Base-by-base conservation (phyloP, 2,329 filamentous ascomycete genomes). In the Neofusicoccum laricinum region DNA sequence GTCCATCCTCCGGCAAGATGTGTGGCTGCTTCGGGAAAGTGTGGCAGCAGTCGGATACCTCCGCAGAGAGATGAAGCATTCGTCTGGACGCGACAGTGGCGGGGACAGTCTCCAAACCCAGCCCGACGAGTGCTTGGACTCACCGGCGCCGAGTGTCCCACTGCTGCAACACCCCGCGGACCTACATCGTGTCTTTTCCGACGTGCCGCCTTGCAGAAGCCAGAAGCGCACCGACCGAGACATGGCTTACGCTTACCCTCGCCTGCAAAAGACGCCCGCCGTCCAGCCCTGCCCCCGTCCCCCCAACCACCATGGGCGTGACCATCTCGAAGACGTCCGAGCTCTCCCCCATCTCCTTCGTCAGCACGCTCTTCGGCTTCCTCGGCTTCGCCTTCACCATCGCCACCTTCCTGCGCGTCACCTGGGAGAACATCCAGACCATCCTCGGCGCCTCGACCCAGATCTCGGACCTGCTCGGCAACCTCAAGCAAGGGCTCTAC, bases 311-410 rank as follows among this genome's bases (percentile, higher is more conserved):
- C 30, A 76, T 76, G 73, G 75, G 75, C 57, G 65, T 76, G 19
- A 66, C 70, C 38, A 58, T 76, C 21, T 75, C 71, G 32, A 64
- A 55, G 12, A 67, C 68, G 11, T 68, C 68, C 2, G 50, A 61
- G 7, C 70, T 76, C 25, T 68, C 75, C 2, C 76, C 77, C 2
- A 66, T 80, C 32, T 75, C 74, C 12, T 53, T 80, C 21, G 70
- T 73, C 32, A 74, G 70, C 25, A 75, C 68, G 36, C 69, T 76
- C 36, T 77, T 80, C 34, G 78, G 78, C 55, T 76, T 80, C 65
- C 71, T 80, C 32, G 76, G 73, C 41, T 80, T 80, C 57, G 75
- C 75, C 36, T 79, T 80, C 70, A 81, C 79, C 0, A 65, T 80
- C 17, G 72, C 70, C n/a, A 81, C 78, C 15, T 76, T 79, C 67